A percentile compares a stretch with the other conserved stretches of the same genome.
Evolutionary conservation across 2,329 filamentous ascomycete species (phyloP).

Genomic region (Paecilomyces sp.): DNA sequence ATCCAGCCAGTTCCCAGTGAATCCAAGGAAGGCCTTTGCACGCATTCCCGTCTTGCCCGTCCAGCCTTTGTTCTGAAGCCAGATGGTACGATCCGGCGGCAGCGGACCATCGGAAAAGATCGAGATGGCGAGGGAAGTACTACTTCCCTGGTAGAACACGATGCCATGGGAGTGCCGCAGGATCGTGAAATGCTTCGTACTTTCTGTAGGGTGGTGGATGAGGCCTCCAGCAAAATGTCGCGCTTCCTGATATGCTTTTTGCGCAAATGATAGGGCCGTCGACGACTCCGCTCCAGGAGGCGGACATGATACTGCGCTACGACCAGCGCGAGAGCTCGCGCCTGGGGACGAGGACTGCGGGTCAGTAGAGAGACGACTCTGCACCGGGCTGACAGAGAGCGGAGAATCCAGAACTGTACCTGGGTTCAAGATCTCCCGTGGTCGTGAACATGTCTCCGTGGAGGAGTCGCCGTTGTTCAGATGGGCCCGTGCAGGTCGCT

Average conservation of each 20-base stretch:
- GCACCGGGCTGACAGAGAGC: background rate
- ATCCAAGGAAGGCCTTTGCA: slow-evolving; percentile 55
- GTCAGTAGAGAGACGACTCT: background rate
- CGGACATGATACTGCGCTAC: slow-evolving; percentile 6
- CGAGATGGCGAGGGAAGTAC: slow-evolving; percentile 57
- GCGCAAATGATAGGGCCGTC: slow-evolving; percentile 8
- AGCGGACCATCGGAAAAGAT: slow-evolving; percentile 55
- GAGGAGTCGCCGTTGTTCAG: background rate
- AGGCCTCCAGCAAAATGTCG: slow-evolving; percentile 60
- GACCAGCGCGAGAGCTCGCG: slow-evolving; percentile 6
- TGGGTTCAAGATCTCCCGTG: background rate
- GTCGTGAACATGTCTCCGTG: background rate
- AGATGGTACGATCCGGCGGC: slow-evolving; percentile 53
- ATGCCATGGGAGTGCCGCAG: slow-evolving; percentile 59
- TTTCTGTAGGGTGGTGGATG: slow-evolving; percentile 56
- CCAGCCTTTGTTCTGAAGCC: slow-evolving; percentile 62
- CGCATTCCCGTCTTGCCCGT: slow-evolving; percentile 63
- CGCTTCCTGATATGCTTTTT: slow-evolving; percentile 44
- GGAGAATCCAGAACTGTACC: background rate
- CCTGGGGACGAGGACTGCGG: slow-evolving; percentile 1
- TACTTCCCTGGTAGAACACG: slow-evolving; percentile 59
- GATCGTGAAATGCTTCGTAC: slow-evolving; percentile 59
- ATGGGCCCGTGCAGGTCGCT: slow-evolving; percentile 9
- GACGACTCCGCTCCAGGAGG: slow-evolving; percentile 7
- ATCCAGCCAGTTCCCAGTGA: slow-evolving; percentile 56